Evolutionary conservation across 345 rosid species (phyloP).

Genomic region (Excoecaria cochinchinensis): DNA sequence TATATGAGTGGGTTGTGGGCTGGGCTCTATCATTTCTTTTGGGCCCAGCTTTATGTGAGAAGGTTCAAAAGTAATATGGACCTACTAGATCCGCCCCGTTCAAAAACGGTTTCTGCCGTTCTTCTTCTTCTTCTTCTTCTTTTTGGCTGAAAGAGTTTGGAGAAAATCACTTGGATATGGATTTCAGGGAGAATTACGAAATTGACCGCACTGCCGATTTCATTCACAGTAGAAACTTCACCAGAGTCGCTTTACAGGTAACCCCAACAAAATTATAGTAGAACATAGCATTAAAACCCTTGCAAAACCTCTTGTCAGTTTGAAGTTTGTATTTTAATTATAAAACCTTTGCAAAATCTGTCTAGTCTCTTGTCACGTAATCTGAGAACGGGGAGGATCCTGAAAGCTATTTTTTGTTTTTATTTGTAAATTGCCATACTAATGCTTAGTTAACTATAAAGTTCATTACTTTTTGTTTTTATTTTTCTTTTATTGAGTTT

Average conservation of each 20-base stretch:
- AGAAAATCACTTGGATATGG: conserved; percentile 28
- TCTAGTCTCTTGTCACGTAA: too few relatives aligned
- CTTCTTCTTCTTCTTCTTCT: conserved; percentile 1
- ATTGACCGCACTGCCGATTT: conserved; percentile 57
- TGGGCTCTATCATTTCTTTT: not conserved
- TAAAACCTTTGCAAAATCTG: too few relatives aligned
- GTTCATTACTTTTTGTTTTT: not conserved
- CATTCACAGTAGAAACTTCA: conserved; percentile 54
- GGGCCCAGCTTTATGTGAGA: not conserved
- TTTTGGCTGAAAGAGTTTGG: not conserved
- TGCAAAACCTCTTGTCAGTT: not conserved
- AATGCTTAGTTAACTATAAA: too few relatives aligned
- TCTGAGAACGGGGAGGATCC: too few relatives aligned
- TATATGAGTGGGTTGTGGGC: not conserved
- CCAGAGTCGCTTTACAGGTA: conserved; percentile 84
- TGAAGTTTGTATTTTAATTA: not conserved
- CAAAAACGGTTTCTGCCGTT: conserved; percentile 14
- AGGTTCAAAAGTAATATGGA: not conserved
- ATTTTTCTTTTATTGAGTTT: not conserved
- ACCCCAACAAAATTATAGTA: too few relatives aligned
- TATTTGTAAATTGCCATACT: too few relatives aligned
- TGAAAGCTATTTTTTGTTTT: too few relatives aligned
- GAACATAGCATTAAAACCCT: not conserved
- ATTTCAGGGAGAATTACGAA: conserved; percentile 54
- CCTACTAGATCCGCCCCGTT: not conserved